Percentiles rank a stretch among this genome's conserved stretches.
Conservation (phyloP, 1,139 yeast genomes). For the Sugiyamaella paludigena region DNA sequence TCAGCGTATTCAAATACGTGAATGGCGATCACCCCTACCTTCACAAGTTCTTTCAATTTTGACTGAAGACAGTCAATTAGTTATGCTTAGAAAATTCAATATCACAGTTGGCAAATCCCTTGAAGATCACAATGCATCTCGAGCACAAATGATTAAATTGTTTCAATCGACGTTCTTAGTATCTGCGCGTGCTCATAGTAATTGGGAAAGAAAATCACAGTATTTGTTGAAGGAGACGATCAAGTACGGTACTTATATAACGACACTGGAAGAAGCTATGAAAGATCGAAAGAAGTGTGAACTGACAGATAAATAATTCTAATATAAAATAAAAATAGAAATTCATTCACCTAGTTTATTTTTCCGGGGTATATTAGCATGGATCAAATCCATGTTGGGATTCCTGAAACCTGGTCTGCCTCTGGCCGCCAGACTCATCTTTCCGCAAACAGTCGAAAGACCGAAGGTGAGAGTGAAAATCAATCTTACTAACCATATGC, state of each 20-base stretch:
- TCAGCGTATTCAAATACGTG: slow-evolving; percentile 28
- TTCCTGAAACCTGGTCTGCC: not conserved
- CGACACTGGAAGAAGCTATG: slow-evolving; percentile 31
- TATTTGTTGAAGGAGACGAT: slow-evolving; percentile 34
- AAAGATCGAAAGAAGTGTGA: slow-evolving; percentile 16
- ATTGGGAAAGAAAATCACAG: slow-evolving; percentile 37
- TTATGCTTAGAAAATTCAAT: slow-evolving; percentile 27
- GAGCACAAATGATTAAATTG: slow-evolving; percentile 27
- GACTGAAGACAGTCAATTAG: slow-evolving; percentile 33
- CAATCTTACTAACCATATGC: not conserved
- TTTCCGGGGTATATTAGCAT: not conserved
- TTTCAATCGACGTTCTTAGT: slow-evolving; percentile 31
- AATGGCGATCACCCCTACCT: slow-evolving; percentile 36
- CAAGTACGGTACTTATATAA: slow-evolving; percentile 35
- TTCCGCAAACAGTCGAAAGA: not conserved
- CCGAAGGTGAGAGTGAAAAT: not conserved
- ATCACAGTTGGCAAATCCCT: slow-evolving; percentile 26
- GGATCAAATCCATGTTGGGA: not conserved
- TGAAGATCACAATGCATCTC: slow-evolving; percentile 30
- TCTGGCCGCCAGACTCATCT: not conserved
- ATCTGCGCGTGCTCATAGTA: slow-evolving; percentile 32
- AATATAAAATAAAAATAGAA: not conserved
- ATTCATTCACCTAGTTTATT: not conserved
- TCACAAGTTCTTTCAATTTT: slow-evolving; percentile 30
- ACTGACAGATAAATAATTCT: not conserved